Evolutionary conservation across 1,139 yeast genomes (phyloP).

Genomic region (Scheffersomyces cryptocercus): DNA sequence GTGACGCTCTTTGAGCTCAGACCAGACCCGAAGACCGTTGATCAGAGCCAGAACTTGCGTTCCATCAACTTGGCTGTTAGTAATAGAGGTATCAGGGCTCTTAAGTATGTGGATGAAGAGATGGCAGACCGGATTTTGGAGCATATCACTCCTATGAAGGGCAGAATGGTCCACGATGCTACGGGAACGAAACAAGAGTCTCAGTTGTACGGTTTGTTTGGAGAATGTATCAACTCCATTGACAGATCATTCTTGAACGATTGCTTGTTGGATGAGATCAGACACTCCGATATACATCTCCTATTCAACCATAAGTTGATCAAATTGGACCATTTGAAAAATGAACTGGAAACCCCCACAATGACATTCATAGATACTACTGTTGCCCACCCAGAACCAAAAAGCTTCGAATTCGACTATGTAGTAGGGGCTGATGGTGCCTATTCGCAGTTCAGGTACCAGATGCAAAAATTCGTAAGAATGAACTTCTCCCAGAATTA

Average conservation of each 20-base stretch:
- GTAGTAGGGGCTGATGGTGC: slow-evolving; percentile 89
- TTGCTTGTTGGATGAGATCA: slow-evolving; percentile 63
- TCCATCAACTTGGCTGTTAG: slow-evolving; percentile 89
- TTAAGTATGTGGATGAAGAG: slow-evolving; percentile 58
- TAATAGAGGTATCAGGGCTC: slow-evolving; percentile 74
- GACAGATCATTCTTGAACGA: slow-evolving; percentile 74
- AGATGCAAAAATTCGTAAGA: slow-evolving; percentile 64
- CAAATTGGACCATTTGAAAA: slow-evolving; percentile 28
- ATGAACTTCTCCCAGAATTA: slow-evolving; percentile 77
- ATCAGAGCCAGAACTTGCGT: slow-evolving; percentile 40
- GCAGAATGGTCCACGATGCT: slow-evolving; percentile 82
- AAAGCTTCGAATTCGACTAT: slow-evolving; percentile 48
- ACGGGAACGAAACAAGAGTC: slow-evolving; percentile 62
- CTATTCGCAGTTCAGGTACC: slow-evolving; percentile 71
- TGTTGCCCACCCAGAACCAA: slow-evolving; percentile 10
- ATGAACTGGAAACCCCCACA: slow-evolving; percentile 20
- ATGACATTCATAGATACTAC: slow-evolving; percentile 23
- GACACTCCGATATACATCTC: slow-evolving; percentile 43
- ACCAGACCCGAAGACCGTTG: slow-evolving; percentile 34
- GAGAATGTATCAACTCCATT: slow-evolving; percentile 83
- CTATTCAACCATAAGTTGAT: slow-evolving; percentile 61
- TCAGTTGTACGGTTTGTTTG: slow-evolving; percentile 80
- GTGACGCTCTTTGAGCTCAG: slow-evolving; percentile 71
- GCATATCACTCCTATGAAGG: slow-evolving; percentile 79
- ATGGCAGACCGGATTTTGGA: slow-evolving; percentile 58